Conservation (phyloP, 495 filamentous ascomycete species). For the Parmelia sp. region DNA sequence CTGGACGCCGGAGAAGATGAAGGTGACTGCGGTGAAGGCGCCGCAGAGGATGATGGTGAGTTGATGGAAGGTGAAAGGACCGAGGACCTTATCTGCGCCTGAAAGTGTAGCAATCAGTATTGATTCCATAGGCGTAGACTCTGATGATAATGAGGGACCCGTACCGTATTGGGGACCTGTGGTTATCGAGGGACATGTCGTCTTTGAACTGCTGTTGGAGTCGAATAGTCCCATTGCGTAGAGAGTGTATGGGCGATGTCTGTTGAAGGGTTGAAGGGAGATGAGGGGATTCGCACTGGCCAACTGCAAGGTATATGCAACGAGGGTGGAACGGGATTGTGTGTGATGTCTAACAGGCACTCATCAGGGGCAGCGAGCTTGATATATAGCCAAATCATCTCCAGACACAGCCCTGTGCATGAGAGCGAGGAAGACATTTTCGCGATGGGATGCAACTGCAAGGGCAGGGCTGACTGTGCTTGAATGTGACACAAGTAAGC, state of each 20-base stretch:
- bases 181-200: conserved; percentile 2
- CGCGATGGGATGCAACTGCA: background rate
- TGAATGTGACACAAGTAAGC: background rate
- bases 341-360: background rate
- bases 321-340: background rate
- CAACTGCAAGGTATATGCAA: background rate
- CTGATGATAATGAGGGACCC: background rate
- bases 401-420: background rate
- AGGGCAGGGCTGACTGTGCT: background rate
- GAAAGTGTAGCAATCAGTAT: background rate
- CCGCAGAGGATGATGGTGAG: conserved; percentile 9
- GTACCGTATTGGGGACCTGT: conserved; percentile 13
- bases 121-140: background rate
- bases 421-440: background rate
- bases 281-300: background rate
- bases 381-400: conserved; percentile 4
- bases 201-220: background rate
- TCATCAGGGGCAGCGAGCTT: background rate
- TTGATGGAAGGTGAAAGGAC: conserved; percentile 7
- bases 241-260: background rate
- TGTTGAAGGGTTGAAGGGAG: background rate
- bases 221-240: background rate
- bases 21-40: conserved; percentile 13
- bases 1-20: conserved; percentile 24
- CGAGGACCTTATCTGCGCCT: conserved; percentile 5